Conservation (phyloP, 352 stramenopile genomes). For the Globisporangium paddicum region DNA sequence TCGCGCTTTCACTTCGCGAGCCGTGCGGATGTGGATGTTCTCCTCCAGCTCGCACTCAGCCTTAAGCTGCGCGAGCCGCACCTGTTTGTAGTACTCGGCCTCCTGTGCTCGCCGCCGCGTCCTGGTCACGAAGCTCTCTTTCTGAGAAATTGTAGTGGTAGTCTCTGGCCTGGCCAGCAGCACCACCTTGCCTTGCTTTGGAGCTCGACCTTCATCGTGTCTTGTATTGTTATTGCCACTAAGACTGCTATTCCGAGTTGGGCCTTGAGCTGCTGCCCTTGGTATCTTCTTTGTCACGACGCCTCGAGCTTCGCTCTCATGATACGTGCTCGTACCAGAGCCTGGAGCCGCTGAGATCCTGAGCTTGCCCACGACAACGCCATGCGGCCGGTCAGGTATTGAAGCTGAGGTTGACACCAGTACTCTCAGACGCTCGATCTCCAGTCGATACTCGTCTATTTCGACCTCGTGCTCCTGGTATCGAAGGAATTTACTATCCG, state of each 20-base stretch:
- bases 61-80: conserved; percentile 60
- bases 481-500: conserved; percentile 56
- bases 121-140: conserved; percentile 55
- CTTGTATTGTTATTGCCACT: background rate
- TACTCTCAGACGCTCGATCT: conserved; percentile 44
- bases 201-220: background rate
- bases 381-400: background rate
- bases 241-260: background rate
- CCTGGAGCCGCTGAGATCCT: conserved; percentile 20
- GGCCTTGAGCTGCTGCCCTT: background rate
- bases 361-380: conserved; percentile 37
- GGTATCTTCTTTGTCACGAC: background rate
- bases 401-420: conserved; percentile 14
- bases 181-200: conserved; percentile 2
- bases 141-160: background rate
- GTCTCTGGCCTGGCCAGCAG: background rate
- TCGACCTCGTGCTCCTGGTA: conserved; percentile 61
- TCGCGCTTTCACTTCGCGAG: conserved; percentile 29
- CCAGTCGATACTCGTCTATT: conserved; percentile 48
- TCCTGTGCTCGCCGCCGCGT: conserved; percentile 45
- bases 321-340: background rate
- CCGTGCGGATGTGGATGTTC: conserved; percentile 59
- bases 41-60: conserved; percentile 72
- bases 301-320: background rate
- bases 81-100: conserved; percentile 62